Conservation (phyloP, 495 filamentous ascomycete genomes). For the Penicillium silybi region DNA sequence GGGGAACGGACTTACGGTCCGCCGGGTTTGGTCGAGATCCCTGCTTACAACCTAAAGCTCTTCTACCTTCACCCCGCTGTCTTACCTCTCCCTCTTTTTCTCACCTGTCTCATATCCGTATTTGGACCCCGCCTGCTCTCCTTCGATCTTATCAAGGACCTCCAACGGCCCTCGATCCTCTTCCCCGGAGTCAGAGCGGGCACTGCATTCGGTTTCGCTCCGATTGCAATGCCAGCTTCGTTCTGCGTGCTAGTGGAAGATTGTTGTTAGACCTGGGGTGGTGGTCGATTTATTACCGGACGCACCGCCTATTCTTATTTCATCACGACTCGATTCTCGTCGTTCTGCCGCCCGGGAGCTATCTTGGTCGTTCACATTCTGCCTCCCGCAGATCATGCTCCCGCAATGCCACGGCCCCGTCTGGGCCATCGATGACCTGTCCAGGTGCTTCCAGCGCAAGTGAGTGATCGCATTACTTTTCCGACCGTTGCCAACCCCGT, state of each 20-base stretch:
- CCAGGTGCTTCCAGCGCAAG: conserved; percentile 84
- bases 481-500: conserved; percentile 1
- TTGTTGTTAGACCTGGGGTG: conserved; percentile 14
- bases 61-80: conserved; percentile 3
- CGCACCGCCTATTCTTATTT: conserved; percentile 4
- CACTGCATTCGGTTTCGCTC: conserved; percentile 8
- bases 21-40: conserved; percentile 18
- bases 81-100: not conserved
- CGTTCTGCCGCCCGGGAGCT: conserved; percentile 4
- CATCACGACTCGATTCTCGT: not conserved
- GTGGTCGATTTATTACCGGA: not conserved
- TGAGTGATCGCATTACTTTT: conserved; percentile 31
- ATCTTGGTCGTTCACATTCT: conserved; percentile 10
- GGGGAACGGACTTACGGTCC: conserved; percentile 4
- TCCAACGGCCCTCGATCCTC: conserved; percentile 1
- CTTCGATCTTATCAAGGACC: not conserved
- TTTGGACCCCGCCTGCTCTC: not conserved
- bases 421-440: conserved; percentile 88
- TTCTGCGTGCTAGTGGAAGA: conserved; percentile 13
- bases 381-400: conserved; percentile 49
- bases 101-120: not conserved
- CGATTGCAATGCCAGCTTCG: conserved; percentile 28
- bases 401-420: conserved; percentile 73
- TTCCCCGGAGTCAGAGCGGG: not conserved
- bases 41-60: conserved; percentile 2